These are phyloP conservation scores for Pyrenochaeta sp. DNA, from an alignment of 2,329 filamentous ascomycete genomes.

Conservation along the genomic window DNA sequence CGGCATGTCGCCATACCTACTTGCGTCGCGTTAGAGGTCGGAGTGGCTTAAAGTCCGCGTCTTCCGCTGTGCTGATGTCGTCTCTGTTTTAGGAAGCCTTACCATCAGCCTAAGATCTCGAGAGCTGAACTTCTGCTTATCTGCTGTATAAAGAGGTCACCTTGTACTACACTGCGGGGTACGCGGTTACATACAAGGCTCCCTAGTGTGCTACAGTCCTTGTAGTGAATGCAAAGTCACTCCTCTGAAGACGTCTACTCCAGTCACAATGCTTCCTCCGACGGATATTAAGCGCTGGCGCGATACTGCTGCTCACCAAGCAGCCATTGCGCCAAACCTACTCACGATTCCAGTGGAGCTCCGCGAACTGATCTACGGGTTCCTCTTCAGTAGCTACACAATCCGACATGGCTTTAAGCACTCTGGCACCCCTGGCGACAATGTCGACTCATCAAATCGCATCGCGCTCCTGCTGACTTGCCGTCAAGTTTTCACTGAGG, in stretches of 20 bases:
- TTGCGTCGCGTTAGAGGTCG: constrained; percentile 1
- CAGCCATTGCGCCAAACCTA: constrained; percentile 29
- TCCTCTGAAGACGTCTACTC: constrained; percentile 1
- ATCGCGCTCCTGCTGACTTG: constrained; percentile 41
- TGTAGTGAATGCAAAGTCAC: too few relatives aligned
- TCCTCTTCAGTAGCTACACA: constrained; percentile 40
- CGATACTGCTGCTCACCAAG: constrained; percentile 7
- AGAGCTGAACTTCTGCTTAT: constrained; percentile 3
- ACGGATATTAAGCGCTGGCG: constrained; percentile 12
- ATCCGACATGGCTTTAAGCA: constrained; percentile 38
- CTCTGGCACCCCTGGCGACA: constrained; percentile 5
- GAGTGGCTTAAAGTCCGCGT: constrained; percentile 9
- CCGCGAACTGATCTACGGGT: constrained; percentile 43
- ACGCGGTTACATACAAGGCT: background rate
- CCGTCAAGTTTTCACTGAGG: constrained; percentile 38
- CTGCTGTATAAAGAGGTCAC: constrained; percentile 1
- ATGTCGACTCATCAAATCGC: constrained; percentile 25
- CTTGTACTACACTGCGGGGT: constrained; percentile 2
- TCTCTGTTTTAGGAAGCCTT: background rate
- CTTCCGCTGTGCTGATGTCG: constrained; percentile 6
- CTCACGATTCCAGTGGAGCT: constrained; percentile 42
- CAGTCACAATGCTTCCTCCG: constrained; percentile 9
- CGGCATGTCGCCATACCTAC: constrained; percentile 1
- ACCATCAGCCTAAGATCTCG: constrained; percentile 6
- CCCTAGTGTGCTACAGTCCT: too few relatives aligned